Evolutionary conservation across 208 protist genomes (phyloP), one percentile per base, ranked within the genome.

Genomic region (Leishmania aethiopica): DNA sequence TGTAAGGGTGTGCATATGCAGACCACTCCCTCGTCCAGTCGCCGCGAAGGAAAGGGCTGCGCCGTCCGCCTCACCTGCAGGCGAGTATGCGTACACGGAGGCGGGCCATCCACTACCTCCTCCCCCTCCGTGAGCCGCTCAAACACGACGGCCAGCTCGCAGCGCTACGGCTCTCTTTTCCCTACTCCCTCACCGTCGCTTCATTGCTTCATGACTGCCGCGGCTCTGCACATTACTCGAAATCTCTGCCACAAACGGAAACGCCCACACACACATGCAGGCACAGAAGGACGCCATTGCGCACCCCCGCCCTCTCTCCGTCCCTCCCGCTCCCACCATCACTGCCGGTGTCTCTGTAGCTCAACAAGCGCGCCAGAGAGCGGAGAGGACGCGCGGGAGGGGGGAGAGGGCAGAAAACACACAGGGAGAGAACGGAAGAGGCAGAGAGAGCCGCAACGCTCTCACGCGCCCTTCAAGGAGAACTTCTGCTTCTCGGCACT

Each of bases 401-500:
- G 37, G 17, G 19, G 5, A n/a, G 67, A 25, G 42, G 8, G 66
- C 22, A 73, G 40, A 51, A 6, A 51, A 49, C 40, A 72, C 67
- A 75, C 22, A 75, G 2, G 5, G 2, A 42, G 70, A 45, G 37
- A 72, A 28, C 67, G 67, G 40, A n/a, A 49, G 40, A 42, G 15
- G 40, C 3, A 3, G 37, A 66, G 5, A 66, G 32, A 0, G 13
- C 75, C 47, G 7, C 7, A 66, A 25, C 53, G 37, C 78, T 37
- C 37, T 71, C 40, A 97, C n/a, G 93, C 95, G 25, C 89, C 95
- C 66, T 96, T 96, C 51, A 97, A 80, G 3, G 95, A 97, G 81
- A 97, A 97, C 67, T 96, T 97, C 77, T 97, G 95, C 80, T 97
- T 97, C 77, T 97, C 95, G 0, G 95, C 95, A 59, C 74, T 95